Evolutionary conservation across 139 green algal genomes (phyloP).

Genomic region (Axilococcus clingmanii): DNA sequence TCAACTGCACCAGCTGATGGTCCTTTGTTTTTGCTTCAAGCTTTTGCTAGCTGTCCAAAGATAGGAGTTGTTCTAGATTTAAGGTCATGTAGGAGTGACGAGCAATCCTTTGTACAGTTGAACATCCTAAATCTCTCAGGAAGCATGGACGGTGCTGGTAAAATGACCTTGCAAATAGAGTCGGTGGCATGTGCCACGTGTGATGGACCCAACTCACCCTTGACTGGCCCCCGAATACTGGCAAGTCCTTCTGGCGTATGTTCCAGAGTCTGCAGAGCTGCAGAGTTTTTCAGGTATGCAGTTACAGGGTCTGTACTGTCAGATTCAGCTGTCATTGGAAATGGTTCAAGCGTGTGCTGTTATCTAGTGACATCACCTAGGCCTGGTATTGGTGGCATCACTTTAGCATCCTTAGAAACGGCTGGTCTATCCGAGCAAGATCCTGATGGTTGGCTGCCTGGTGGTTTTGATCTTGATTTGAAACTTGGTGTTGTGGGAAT

Average conservation of each 20-base stretch:
- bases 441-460: slow-evolving; percentile 25
- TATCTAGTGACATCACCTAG: no score
- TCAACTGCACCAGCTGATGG: background rate
- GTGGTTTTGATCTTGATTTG: slow-evolving; percentile 11
- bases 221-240: no score
- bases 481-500: slow-evolving; percentile 16
- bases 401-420: no score
- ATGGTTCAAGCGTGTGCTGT: background rate
- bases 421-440: no score
- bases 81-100: slow-evolving; percentile 1
- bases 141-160: background rate
- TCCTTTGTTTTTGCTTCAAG: slow-evolving; percentile 5
- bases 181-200: background rate
- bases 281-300: slow-evolving; percentile 28
- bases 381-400: no score
- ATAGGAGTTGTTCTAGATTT: slow-evolving; percentile 26
- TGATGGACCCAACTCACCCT: background rate
- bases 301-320: slow-evolving; percentile 17
- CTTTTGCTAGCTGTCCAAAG: slow-evolving; percentile 28
- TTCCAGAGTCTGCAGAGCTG: slow-evolving; percentile 18
- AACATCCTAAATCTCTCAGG: background rate
- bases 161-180: slow-evolving; percentile 1
- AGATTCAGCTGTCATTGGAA: background rate
- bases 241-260: slow-evolving; percentile 16
- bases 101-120: no score